Base-by-base conservation (phyloP, 352 stramenopile genomes). In the Pythium brassicae region DNA sequence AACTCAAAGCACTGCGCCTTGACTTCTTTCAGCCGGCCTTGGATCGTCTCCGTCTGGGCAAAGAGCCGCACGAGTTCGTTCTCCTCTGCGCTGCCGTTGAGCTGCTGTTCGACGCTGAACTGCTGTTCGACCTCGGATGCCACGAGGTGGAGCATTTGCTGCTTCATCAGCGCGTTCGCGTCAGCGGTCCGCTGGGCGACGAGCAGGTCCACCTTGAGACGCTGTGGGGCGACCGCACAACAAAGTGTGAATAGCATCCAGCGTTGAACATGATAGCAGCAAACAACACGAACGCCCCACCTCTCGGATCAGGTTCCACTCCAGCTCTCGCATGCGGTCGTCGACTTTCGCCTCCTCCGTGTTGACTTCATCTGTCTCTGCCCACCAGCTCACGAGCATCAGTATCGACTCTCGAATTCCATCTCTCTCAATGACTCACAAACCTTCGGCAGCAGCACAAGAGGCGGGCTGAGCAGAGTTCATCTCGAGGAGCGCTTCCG, bases 1-100 rank as follows among this genome's bases (percentile, higher is more conserved):
- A 89, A 88, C 42, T 72, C 77, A 52, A 92, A 92, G 58, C 79
- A 92, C 17, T 79, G 57, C 8, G 61, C 44, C 48, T 92, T 92
- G 11, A 88, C 72, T 1, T 82, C 59, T 57, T 86, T 83, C 29
- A 90, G 53, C 8, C 76, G 82, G 1, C 70, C 65, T 32, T 67
- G 62, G 19, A 89, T 75, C 0, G 57, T 65, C 10, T 87, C 75
- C 0, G 84, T 57, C 2, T 87, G 65, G 6, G 46, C 58, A 34
- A 89, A 81, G 8, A 87, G 63, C 0, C 52, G 57, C 4, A 69
- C 71, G 1, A 89, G 57, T 5, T 87, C 68, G 19, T 74, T 75
- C 66, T 86, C 72, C 3, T 63, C 54, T 2, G 63, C 55, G 9
- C 35, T 43, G 20, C 25, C 27, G 12, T 0, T 20, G 15, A 20